phyloP scores from a whole-genome alignment of 2,329 filamentous ascomycete genomes.

The Teratosphaeria viscida region DNA sequence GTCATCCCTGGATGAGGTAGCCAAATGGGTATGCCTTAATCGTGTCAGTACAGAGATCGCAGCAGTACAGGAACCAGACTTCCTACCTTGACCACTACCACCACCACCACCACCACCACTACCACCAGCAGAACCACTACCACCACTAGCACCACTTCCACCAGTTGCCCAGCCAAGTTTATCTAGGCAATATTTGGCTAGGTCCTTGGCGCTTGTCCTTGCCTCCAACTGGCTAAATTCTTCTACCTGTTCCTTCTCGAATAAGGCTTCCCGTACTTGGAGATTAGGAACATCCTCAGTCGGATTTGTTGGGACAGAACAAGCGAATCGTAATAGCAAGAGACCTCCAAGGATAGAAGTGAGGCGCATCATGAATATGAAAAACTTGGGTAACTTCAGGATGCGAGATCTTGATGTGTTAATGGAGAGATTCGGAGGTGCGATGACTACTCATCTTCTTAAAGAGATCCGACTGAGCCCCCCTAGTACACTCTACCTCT shows the following conservation, averaged over 20 bases:
- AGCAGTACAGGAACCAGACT: background rate
- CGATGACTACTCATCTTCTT: background rate
- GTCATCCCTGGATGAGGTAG: too few relatives aligned
- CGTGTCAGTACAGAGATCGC: background rate
- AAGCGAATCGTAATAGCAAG: background rate
- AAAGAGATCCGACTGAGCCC: background rate
- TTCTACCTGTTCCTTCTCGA: background rate
- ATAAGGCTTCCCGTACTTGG: background rate
- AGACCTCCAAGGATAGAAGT: background rate
- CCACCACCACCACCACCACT: background rate
- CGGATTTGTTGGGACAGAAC: background rate
- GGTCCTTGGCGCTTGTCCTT: background rate
- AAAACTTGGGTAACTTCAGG: background rate
- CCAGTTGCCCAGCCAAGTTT: background rate
- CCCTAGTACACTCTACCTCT: background rate
- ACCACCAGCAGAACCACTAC: background rate
- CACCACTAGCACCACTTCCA: too few relatives aligned
- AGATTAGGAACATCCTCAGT: background rate
- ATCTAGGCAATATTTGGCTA: background rate
- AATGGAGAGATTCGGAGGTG: background rate
- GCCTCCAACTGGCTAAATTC: background rate
- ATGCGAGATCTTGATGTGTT: background rate
- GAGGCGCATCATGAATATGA: background rate
- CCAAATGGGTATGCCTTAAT: background rate
- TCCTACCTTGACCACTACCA: background rate